phyloP scores from a whole-genome alignment of 257 asterid species.

The Solanum arcanum region DNA sequence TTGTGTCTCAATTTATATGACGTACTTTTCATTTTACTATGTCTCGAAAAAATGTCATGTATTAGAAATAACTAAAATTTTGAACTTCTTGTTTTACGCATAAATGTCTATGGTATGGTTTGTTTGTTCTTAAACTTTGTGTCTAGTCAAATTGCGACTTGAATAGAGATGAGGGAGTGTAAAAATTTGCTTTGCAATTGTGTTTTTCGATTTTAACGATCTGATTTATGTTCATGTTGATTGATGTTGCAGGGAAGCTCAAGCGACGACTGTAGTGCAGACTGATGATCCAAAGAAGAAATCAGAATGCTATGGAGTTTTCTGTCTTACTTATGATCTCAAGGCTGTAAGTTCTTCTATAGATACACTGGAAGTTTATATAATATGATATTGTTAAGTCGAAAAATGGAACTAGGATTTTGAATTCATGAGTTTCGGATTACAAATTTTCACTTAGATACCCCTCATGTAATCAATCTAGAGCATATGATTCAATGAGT shows the following conservation, averaged over 20 bases:
- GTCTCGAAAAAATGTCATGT: background rate
- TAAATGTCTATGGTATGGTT: background rate
- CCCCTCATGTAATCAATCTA: too few species aligned
- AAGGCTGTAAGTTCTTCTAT: conserved; percentile 53
- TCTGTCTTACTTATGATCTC: conserved; percentile 98
- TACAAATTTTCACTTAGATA: too few species aligned
- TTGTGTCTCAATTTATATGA: background rate
- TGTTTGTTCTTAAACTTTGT: background rate
- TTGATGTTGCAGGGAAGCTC: conserved; percentile 44
- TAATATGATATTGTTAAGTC: background rate
- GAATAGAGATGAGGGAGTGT: background rate
- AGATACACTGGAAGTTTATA: background rate
- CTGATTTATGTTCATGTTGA: background rate
- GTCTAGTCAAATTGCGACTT: background rate
- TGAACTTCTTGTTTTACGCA: background rate
- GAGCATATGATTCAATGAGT: background rate
- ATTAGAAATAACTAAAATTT: background rate
- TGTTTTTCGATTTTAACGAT: background rate
- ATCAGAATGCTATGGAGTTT: conserved; percentile 79
- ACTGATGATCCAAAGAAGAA: conserved; percentile 62
- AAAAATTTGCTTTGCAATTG: background rate
- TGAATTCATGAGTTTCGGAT: background rate
- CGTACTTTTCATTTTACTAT: background rate
- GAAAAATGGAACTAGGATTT: background rate
- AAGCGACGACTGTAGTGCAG: conserved; percentile 58